Evolutionary conservation across 208 protist genomes (phyloP).

Genomic region (Trypanosoma caninum): DNA sequence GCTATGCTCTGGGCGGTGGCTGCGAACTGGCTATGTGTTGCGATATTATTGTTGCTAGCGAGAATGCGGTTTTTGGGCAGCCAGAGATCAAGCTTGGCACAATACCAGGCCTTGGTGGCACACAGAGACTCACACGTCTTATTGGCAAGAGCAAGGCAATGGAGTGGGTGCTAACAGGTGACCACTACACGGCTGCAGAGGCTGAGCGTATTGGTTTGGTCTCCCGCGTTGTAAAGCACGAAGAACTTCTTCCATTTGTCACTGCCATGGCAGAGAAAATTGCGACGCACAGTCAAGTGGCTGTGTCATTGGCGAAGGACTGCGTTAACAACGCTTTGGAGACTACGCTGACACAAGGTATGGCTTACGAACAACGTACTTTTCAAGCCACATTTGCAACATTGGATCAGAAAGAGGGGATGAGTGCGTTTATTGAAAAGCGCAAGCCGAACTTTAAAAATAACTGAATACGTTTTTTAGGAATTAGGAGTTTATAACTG

Average conservation of each 20-base stretch:
- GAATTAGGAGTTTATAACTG: no score
- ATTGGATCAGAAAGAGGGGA: slow-evolving; percentile 90
- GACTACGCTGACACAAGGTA: slow-evolving; percentile 64
- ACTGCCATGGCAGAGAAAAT: slow-evolving; percentile 70
- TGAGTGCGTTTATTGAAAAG: slow-evolving; percentile 92
- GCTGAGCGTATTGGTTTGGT: slow-evolving; percentile 83
- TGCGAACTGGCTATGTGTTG: slow-evolving; percentile 92
- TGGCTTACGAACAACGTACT: slow-evolving; percentile 77
- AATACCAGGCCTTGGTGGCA: slow-evolving; percentile 93
- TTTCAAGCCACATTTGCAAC: slow-evolving; percentile 92
- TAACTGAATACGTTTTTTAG: slow-evolving; percentile 53
- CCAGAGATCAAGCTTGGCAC: slow-evolving; percentile 93
- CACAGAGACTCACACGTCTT: slow-evolving; percentile 83
- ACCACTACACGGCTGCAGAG: slow-evolving; percentile 68
- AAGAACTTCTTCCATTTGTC: slow-evolving; percentile 59
- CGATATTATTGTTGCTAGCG: slow-evolving; percentile 86
- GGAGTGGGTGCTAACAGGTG: slow-evolving; percentile 91
- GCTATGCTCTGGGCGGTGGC: slow-evolving; percentile 90
- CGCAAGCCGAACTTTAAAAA: slow-evolving; percentile 82
- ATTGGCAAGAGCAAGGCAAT: slow-evolving; percentile 93
- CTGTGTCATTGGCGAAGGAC: slow-evolving; percentile 83
- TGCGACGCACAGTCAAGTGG: slow-evolving; percentile 73
- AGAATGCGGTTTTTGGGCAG: slow-evolving; percentile 86
- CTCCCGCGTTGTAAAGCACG: slow-evolving; percentile 78
- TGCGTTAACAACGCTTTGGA: slow-evolving; percentile 85